Conservation (phyloP, 2,329 filamentous ascomycete genomes). For the Xylaria sp. region DNA sequence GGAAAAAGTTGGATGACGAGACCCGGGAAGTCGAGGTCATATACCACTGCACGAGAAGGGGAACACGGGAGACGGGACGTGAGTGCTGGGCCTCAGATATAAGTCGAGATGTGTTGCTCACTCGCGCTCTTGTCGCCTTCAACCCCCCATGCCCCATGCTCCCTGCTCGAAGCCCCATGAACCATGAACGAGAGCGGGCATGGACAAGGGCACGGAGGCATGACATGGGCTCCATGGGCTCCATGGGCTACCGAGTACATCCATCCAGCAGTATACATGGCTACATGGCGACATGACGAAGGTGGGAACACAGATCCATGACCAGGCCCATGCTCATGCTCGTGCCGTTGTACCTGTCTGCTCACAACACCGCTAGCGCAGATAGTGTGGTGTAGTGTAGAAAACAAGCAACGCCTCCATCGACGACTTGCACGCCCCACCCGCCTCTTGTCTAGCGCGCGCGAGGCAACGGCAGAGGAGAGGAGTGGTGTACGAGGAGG, state of each 20-base stretch:
- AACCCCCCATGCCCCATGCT: slow-evolving; percentile 37
- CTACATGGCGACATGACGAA: neutral
- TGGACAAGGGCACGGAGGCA: slow-evolving; percentile 23
- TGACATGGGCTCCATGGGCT: slow-evolving; percentile 9
- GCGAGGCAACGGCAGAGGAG: slow-evolving; percentile 32
- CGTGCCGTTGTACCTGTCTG: slow-evolving; percentile 35
- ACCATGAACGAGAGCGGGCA: slow-evolving; percentile 13
- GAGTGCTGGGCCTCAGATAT: slow-evolving; percentile 47
- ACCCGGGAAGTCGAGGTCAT: slow-evolving; percentile 47
- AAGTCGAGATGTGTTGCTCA: slow-evolving; percentile 47
- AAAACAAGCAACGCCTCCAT: slow-evolving; percentile 38
- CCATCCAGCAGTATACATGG: neutral
- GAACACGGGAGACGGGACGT: slow-evolving; percentile 49
- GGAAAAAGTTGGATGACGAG: slow-evolving; percentile 52
- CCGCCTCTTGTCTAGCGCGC: slow-evolving; percentile 35
- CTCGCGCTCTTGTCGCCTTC: slow-evolving; percentile 39
- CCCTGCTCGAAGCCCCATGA: slow-evolving; percentile 12
- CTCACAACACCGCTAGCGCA: slow-evolving; percentile 33
- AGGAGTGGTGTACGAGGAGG: neutral
- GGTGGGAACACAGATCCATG: neutral
- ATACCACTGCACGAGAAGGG: slow-evolving; percentile 51
- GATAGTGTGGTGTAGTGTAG: slow-evolving; percentile 28
- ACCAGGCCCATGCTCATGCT: slow-evolving; percentile 25
- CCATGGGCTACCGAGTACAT: neutral
- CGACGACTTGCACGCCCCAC: slow-evolving; percentile 36